Base-by-base conservation (phyloP, 225 moss, liverwort and hornwort species). In the Lunularia cruciata region DNA sequence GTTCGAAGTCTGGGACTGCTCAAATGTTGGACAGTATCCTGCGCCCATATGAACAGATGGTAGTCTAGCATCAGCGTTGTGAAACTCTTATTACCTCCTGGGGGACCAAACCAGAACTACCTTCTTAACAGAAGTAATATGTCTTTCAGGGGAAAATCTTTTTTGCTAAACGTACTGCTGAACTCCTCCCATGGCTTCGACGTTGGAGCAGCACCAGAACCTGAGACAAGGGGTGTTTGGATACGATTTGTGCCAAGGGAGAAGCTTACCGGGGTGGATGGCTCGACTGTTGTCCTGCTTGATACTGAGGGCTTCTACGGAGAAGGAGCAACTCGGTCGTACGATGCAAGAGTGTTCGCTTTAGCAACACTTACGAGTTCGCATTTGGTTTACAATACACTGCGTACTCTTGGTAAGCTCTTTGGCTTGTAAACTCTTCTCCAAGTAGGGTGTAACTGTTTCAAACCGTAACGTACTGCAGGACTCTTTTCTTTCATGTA, bases 271-370 rank as follows among this genome's bases (percentile, higher is more conserved):
- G 94, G 89, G 23, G 38, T 63, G 36, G 94, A 95, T 64, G 89
- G 89, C 58, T 95, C 94, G 42, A 75, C 74, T 66, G 72, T 95
- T 56, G 84, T 92, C 56, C 70, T 95, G 33, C 73, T 95, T 72
- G 94, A 95, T 42, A 95, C 94, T n/a, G 94, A 95, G 82, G 94
- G 94, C 32, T 95, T 95, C 73, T 95, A 95, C 69, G 94, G 94
- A 16, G 94, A 95, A 76, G 94, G 94, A 65, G 94, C 89, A 39
- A 92, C 91, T 25, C 83, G 91, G 55, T 91, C 89, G 7, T 95
- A 92, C 52, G 94, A 95, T 76, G 94, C 94, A 8, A 85, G 89
- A 68, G 86, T 95, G 51, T 95, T 95, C 73, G 94, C 94, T 34
- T 81, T 95, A 45, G 94, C 94, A 53, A 95, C 94, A 60, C 94